A percentile compares a stretch with the other conserved stretches of the same genome.
Conservation (phyloP, 768 basidiomycete genomes). For the Clitopilus passeckerianus region DNA sequence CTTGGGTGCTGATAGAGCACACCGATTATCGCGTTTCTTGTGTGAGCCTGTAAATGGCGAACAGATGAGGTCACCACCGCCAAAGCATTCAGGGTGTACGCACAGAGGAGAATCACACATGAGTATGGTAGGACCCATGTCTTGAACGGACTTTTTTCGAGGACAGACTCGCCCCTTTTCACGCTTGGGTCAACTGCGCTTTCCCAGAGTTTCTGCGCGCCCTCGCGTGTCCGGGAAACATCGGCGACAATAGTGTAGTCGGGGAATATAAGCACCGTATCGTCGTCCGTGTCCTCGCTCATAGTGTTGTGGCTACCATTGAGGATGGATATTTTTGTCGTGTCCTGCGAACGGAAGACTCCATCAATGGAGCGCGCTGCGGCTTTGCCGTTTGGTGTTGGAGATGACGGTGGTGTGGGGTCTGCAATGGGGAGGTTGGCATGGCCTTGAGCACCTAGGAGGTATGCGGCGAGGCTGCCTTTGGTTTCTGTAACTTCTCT, state of each 20-base stretch:
- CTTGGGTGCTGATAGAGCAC: slow-evolving; percentile 80
- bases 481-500: slow-evolving; percentile 69
- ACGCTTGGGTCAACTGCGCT: slow-evolving; percentile 56
- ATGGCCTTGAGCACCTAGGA: slow-evolving; percentile 30
- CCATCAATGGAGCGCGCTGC: slow-evolving; percentile 37
- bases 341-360: slow-evolving; percentile 52
- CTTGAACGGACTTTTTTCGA: slow-evolving; percentile 44
- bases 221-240: slow-evolving; percentile 56
- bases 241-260: slow-evolving; percentile 84
- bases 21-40: slow-evolving; percentile 89
- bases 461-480: slow-evolving; percentile 64
- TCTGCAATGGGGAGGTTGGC: slow-evolving; percentile 20
- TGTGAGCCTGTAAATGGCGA: slow-evolving; percentile 68
- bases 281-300: slow-evolving; percentile 54
- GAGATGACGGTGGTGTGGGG: slow-evolving; percentile 18
- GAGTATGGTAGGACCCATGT: slow-evolving; percentile 87
- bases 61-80: slow-evolving; percentile 5
- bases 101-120: slow-evolving; percentile 86
- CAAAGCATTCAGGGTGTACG: slow-evolving; percentile 21
- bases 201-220: slow-evolving; percentile 69
- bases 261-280: slow-evolving; percentile 87
- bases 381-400: slow-evolving; percentile 17
- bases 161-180: slow-evolving; percentile 37
- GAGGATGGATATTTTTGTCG: slow-evolving; percentile 60
- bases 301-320: slow-evolving; percentile 81